A percentile compares a stretch with the other conserved stretches of the same genome.
Conservation (phyloP, 1,284 basidiomycete species). For the Polyporus tsugae region DNA sequence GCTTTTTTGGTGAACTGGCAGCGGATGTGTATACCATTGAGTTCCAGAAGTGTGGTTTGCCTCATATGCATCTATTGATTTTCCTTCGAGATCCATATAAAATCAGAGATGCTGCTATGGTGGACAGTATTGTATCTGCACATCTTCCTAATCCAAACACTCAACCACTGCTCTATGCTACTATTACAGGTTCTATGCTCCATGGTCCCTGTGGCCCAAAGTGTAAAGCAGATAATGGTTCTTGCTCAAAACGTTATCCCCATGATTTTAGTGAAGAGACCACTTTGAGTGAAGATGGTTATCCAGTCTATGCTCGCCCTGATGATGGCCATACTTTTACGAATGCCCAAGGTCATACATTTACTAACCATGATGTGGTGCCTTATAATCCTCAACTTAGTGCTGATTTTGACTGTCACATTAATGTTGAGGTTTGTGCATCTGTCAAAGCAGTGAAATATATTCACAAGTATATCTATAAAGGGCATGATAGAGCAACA, state of each 20-base stretch:
- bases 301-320: constrained; percentile 31
- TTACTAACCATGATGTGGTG: constrained; percentile 49
- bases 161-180: constrained; percentile 48
- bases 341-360: constrained; percentile 23
- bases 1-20: constrained; percentile 44
- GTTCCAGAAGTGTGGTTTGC: constrained; percentile 59
- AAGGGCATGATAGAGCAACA: constrained; percentile 50
- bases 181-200: constrained; percentile 48
- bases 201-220: constrained; percentile 54
- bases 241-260: constrained; percentile 52
- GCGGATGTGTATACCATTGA: constrained; percentile 55
- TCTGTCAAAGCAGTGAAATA: constrained; percentile 48
- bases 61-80: constrained; percentile 52
- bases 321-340: constrained; percentile 44
- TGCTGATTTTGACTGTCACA: constrained; percentile 51
- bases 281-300: constrained; percentile 13
- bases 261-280: constrained; percentile 9
- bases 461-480: constrained; percentile 56
- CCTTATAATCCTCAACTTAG: constrained; percentile 46
- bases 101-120: constrained; percentile 42
- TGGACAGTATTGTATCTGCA: constrained; percentile 53
- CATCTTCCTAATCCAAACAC: constrained; percentile 48
- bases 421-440: constrained; percentile 52
- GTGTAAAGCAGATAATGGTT: constrained; percentile 48
- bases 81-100: constrained; percentile 45